Base-by-base conservation (phyloP, 805 yeast genomes). In the Naumovozyma baii region DNA sequence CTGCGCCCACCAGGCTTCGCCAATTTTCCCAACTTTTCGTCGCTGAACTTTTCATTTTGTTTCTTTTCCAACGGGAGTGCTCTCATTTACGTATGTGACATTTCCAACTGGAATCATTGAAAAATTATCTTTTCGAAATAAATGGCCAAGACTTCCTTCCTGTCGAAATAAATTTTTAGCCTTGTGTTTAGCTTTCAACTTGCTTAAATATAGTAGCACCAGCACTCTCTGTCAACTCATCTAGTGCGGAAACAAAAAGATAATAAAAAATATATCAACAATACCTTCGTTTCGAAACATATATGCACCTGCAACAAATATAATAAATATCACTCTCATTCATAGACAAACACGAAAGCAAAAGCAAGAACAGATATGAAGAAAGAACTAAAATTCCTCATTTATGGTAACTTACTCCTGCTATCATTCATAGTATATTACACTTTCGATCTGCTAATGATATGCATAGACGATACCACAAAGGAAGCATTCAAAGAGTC, bases 371-470 rank as follows among this genome's bases (percentile, higher is more conserved):
- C 33, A 10, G 35, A 18, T 18, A 76, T 81, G 82, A 79, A 73
- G 55, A 74, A 70, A 57, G 88, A 82, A 57, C 59, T 80, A 34
- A 73, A 73, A 48, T 72, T 70, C 48, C 67, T 83, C 31, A 52
- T 81, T 33, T 66, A 72, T 57, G 76, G 72, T 13, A 87, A 83
- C 51, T 50, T 74, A 12, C 53, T 68, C 5, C 51, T 81, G 19
- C 59, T 79, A 4, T 37, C 72, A 2, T 73, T 72, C 44, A 61
- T 80, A 18, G 61, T 72, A 4, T 82, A 77, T 54, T 70, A 72
- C 49, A 72, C 80, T 2, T 78, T 74, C 49, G 94, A 85, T 59
- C 66, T 85, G 41, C 73, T 85, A 35, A 73, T 86, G 3, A 62
- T 85, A 40, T 63, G 81, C 12, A 68, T 80, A 48, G 92, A 83